Conservation (phyloP, 306 rosid genomes). For the Lagenaria siceraria region DNA sequence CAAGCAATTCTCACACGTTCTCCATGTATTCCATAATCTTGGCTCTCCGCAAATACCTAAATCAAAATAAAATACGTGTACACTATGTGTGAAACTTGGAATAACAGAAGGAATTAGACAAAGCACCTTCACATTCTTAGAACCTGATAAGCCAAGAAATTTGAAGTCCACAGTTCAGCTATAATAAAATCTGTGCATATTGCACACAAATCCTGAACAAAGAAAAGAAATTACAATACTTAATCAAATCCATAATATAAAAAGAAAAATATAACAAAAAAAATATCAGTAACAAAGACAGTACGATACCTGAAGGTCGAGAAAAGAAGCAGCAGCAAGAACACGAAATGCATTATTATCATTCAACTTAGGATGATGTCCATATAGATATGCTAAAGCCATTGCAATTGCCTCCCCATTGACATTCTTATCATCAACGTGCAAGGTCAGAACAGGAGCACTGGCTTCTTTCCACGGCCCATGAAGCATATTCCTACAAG, state of each 20-base stretch:
- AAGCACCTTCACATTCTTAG: slow-evolving; percentile 22
- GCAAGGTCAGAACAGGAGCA: slow-evolving; percentile 65
- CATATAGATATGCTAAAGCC: slow-evolving; percentile 87
- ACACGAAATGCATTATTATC: slow-evolving; percentile 92
- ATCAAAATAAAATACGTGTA: slow-evolving; percentile 13
- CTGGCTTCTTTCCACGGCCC: slow-evolving; percentile 99
- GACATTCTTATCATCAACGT: slow-evolving; percentile 80
- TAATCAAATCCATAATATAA: slow-evolving; percentile 2
- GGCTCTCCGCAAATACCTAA: slow-evolving; percentile 92
- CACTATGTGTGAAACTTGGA: slow-evolving; percentile 8
- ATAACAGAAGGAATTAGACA: slow-evolving; percentile 1
- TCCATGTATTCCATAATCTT: slow-evolving; percentile 91
- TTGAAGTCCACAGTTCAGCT: slow-evolving; percentile 93
- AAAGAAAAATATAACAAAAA: not conserved
- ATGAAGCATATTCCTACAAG: slow-evolving; percentile 87
- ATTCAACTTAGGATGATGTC: slow-evolving; percentile 84
- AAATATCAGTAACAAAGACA: not conserved
- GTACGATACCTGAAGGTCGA: slow-evolving; percentile 79
- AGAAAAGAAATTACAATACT: not conserved
- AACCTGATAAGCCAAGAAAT: slow-evolving; percentile 97
- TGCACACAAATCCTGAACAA: slow-evolving; percentile 83
- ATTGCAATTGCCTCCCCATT: slow-evolving; percentile 74
- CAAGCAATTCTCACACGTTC: slow-evolving; percentile 96
- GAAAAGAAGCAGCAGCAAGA: slow-evolving; percentile 95
- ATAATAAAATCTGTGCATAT: slow-evolving; percentile 91